phyloP scores from a whole-genome alignment of 345 rosid species.

The Sapria himalayana region DNA sequence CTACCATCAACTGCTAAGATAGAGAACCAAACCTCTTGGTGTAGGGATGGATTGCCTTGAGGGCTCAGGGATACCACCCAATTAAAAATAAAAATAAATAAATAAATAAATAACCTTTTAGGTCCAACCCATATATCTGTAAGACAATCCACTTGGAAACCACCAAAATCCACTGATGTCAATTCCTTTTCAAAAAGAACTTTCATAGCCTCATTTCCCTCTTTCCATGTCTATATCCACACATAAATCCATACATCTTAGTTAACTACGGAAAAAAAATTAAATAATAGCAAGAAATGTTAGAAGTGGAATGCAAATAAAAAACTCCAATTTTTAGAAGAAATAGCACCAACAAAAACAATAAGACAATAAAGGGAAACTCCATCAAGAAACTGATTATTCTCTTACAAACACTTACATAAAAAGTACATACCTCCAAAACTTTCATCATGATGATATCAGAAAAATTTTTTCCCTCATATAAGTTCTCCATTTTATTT shows the following conservation, averaged over 20 bases:
- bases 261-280: slow-evolving; percentile 8
- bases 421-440: slow-evolving; percentile 33
- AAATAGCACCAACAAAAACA: no score
- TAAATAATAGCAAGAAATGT: background rate
- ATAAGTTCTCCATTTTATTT: slow-evolving; percentile 41
- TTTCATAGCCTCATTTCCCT: slow-evolving; percentile 53
- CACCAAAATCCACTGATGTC: slow-evolving; percentile 49
- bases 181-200: slow-evolving; percentile 35
- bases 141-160: slow-evolving; percentile 64
- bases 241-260: no score
- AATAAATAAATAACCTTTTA: slow-evolving; percentile 45
- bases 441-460: slow-evolving; percentile 55
- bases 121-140: slow-evolving; percentile 93
- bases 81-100: slow-evolving; percentile 12
- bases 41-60: no score
- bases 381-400: background rate
- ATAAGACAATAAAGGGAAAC: no score
- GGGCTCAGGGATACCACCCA: no score
- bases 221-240: slow-evolving; percentile 34
- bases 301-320: slow-evolving; percentile 3
- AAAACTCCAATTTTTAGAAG: no score
- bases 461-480: slow-evolving; percentile 44
- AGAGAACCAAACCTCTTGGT: no score
- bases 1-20: no score
- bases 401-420: background rate